phyloP scores from a whole-genome alignment of 2,329 filamentous ascomycete species.

The Alternaria gaisen region DNA sequence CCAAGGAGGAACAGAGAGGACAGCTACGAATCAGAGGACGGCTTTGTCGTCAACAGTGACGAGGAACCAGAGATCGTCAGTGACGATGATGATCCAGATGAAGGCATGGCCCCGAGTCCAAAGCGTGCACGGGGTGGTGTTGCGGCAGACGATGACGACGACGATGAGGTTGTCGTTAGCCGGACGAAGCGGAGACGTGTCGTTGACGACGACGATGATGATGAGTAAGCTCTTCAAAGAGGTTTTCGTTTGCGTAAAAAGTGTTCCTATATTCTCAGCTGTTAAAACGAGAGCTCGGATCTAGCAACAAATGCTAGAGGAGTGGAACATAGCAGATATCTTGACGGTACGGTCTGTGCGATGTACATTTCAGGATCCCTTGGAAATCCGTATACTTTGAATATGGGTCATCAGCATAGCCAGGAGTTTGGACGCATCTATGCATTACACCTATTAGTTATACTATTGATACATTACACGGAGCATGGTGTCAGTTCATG shows the following conservation, averaged over 20 bases:
- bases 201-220: slow-evolving; percentile 60
- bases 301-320: not conserved
- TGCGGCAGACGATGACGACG: slow-evolving; percentile 44
- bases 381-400: not conserved
- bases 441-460: slow-evolving; percentile 14
- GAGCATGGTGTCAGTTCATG: not conserved
- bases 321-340: not conserved
- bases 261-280: not conserved
- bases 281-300: not conserved
- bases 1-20: slow-evolving; percentile 69
- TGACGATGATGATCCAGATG: slow-evolving; percentile 64
- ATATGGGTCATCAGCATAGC: slow-evolving; percentile 33
- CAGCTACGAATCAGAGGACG: slow-evolving; percentile 82
- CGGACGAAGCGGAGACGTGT: slow-evolving; percentile 55
- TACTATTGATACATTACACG: not conserved
- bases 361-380: not conserved
- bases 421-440: slow-evolving; percentile 25
- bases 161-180: slow-evolving; percentile 44
- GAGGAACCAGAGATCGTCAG: slow-evolving; percentile 72
- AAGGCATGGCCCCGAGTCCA: slow-evolving; percentile 55
- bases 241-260: not conserved
- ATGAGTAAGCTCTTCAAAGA: slow-evolving; percentile 41
- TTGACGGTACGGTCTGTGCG: not conserved
- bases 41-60: slow-evolving; percentile 78
- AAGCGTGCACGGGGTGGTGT: slow-evolving; percentile 51